These are phyloP conservation scores for Chaetothyriales sp. DNA, from an alignment of 2,329 filamentous ascomycete genomes.

Conservation along the genomic window DNA sequence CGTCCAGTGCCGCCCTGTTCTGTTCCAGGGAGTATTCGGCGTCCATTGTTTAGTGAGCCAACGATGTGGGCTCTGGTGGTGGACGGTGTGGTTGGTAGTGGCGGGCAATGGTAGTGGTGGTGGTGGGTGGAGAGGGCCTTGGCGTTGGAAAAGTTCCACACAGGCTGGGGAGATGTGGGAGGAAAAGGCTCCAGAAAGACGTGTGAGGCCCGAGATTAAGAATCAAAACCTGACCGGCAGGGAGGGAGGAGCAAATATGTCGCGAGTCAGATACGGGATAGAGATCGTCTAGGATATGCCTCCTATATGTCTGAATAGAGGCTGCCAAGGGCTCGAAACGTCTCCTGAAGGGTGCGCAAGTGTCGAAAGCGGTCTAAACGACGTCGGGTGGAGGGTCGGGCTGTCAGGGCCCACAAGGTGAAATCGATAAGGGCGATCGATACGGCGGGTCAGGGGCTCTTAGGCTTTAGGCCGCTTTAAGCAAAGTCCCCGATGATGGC, in stretches of 20 bases:
- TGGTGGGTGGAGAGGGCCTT: neutral
- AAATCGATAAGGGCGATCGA: neutral
- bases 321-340: neutral
- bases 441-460: neutral
- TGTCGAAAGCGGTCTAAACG: neutral
- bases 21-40: conserved; percentile 13
- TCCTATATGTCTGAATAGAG: neutral
- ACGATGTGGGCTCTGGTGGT: neutral
- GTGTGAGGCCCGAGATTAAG: neutral
- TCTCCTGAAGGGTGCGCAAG: neutral
- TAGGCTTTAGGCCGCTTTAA: neutral
- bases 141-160: neutral
- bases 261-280: neutral
- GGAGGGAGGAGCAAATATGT: neutral
- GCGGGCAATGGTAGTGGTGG: neutral
- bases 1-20: conserved; percentile 32
- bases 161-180: neutral
- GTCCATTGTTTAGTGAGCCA: conserved; percentile 9
- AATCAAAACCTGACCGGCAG: neutral
- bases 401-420: neutral
- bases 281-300: neutral
- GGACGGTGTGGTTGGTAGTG: neutral
- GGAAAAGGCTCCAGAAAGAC: neutral
- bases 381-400: neutral
- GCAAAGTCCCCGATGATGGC: neutral